phyloP scores from a whole-genome alignment of 345 rosid species.

The Cardamine chenopodiifolia region DNA sequence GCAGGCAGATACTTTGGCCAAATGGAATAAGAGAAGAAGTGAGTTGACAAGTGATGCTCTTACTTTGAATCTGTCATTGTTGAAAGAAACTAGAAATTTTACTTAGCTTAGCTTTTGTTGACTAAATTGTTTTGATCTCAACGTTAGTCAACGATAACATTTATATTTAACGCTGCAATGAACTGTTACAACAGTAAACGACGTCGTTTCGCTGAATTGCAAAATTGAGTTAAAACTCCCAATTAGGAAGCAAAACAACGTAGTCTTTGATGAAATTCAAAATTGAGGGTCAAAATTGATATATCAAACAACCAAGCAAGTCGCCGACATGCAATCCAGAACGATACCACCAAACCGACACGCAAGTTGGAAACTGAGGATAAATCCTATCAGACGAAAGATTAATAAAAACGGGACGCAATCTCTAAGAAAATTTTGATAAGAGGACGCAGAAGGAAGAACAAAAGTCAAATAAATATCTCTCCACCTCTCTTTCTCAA shows the following conservation, averaged over 20 bases:
- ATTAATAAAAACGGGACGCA: conserved; percentile 38
- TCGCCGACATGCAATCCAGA: conserved; percentile 38
- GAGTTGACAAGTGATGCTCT: background rate
- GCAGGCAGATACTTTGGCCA: conserved; percentile 82
- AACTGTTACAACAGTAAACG: background rate
- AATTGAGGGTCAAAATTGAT: background rate
- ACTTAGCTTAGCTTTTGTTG: background rate
- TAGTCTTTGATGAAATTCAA: background rate
- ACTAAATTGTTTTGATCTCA: background rate
- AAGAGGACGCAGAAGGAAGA: conserved; percentile 12
- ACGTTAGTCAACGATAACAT: background rate
- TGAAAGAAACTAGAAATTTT: background rate
- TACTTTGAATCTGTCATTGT: background rate
- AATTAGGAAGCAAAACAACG: background rate
- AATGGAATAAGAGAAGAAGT: conserved; percentile 44
- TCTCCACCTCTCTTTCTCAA: conserved; percentile 38
- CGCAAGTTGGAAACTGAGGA: conserved; percentile 12
- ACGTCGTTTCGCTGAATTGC: background rate
- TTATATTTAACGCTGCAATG: background rate
- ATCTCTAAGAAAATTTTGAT: conserved; percentile 5
- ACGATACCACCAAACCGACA: conserved; percentile 30
- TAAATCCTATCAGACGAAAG: background rate
- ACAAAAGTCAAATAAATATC: conserved; percentile 33
- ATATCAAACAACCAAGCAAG: background rate
- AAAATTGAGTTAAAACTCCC: background rate